Evolutionary conservation across 257 asterid species (phyloP).

Genomic region (Prunella vulgaris): DNA sequence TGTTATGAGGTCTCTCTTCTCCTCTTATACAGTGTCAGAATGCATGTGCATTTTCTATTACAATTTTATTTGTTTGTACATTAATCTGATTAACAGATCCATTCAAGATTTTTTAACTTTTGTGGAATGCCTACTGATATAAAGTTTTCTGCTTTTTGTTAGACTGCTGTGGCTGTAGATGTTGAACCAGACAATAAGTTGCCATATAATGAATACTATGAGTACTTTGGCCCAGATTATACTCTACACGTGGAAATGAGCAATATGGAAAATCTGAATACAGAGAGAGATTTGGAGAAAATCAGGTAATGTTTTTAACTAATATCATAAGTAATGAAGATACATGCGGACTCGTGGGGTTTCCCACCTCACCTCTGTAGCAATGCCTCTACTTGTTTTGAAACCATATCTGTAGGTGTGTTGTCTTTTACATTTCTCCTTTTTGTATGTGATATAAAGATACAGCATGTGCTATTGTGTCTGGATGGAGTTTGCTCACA

Average conservation of each 20-base stretch:
- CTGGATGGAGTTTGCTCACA: no score
- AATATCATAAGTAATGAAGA: slow-evolving; percentile 7
- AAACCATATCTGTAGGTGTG: no score
- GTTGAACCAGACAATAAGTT: slow-evolving; percentile 77
- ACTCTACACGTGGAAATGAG: slow-evolving; percentile 67
- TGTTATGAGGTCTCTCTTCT: slow-evolving; percentile 40
- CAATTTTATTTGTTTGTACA: not conserved
- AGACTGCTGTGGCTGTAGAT: slow-evolving; percentile 92
- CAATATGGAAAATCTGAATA: slow-evolving; percentile 58
- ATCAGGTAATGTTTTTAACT: slow-evolving; percentile 43
- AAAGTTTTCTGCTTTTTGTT: slow-evolving; percentile 27
- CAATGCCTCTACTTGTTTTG: not conserved
- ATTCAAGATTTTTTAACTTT: not conserved
- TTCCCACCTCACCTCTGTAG: no score
- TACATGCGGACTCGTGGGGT: not conserved
- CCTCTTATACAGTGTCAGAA: slow-evolving; percentile 7
- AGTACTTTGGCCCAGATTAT: slow-evolving; percentile 83
- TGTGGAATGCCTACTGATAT: slow-evolving; percentile 11
- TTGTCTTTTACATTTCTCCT: no score
- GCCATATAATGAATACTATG: slow-evolving; percentile 79
- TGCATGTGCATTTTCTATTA: slow-evolving; percentile 13
- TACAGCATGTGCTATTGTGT: no score
- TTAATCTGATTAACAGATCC: not conserved
- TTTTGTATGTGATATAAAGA: no score
- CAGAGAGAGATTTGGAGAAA: slow-evolving; percentile 61